Base-by-base conservation (phyloP, 2,329 filamentous ascomycete species). In the Atkinsonella hypoxylon region DNA sequence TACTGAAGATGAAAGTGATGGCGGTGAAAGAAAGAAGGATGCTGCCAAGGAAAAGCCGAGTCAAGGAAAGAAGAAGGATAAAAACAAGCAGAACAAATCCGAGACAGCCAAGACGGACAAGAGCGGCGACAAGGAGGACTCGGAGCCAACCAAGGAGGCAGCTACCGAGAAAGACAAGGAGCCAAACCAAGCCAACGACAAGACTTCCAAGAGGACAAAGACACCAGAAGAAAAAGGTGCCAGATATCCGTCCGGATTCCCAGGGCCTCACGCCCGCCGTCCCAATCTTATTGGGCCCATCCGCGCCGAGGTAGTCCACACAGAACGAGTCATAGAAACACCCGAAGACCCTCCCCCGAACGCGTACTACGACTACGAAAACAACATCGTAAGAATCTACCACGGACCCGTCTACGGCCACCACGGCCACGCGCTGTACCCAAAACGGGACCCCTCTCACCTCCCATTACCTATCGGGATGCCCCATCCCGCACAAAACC, bases 331-430 rank as follows among this genome's bases (percentile, higher is more conserved):
- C 2, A 63, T 81, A 18, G 77, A 81, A 56, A 65, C 62, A 1
- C 65, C 67, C 3, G 64, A 71, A 42, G 78, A 81, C 54, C 78
- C 78, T 9, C 68, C 69, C 2, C 79, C 78, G 12, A 83, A 82
- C 57, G 76, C 79, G 41, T 82, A 77, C 58, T 76, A 74, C 57
- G 78, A 82, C 56, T 59, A 67, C n/a, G 66, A 69, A 44, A 69
- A 72, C 54, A 73, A 76, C 32, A 62, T 78, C 18, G 67, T 79
- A 47, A 74, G 77, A 13, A 72, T 81, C 26, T 82, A 82, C 54
- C 74, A 82, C 54, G 78, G 78, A 0, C 71, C 73, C 2, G 65
- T 68, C 0, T 82, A 78, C 57, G 77, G 77, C 4, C 77, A 77
- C 54, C 70, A 73, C 22, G 64, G 68, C 22, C 56, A 59, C 22